Percentiles rank a stretch among this genome's conserved stretches.
Evolutionary conservation across 305 asterid genomes (phyloP).

Genomic region (Fraxinus dipetala): DNA sequence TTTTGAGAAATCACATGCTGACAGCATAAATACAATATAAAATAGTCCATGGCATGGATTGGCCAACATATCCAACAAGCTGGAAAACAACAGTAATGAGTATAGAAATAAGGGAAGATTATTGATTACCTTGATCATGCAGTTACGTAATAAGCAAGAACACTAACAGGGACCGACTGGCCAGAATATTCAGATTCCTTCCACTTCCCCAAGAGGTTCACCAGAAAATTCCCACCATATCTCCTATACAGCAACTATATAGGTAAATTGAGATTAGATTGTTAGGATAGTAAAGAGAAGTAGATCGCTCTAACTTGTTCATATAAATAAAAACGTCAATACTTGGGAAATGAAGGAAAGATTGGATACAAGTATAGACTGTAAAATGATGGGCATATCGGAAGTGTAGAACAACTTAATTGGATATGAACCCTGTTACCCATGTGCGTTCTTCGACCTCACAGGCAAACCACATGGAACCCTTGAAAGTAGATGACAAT

Average conservation of each 20-base stretch:
- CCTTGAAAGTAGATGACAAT: constrained; percentile 78
- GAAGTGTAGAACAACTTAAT: constrained; percentile 72
- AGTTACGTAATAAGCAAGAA: constrained; percentile 64
- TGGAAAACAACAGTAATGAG: constrained; percentile 30
- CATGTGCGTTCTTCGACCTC: constrained; percentile 70
- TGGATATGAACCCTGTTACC: constrained; percentile 76
- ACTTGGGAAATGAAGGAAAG: constrained; percentile 75
- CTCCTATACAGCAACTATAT: constrained; percentile 51
- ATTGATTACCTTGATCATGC: constrained; percentile 60
- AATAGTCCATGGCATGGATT: constrained; percentile 71
- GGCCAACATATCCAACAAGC: constrained; percentile 62
- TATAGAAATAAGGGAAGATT: background rate
- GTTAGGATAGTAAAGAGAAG: background rate
- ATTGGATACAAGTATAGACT: constrained; percentile 66
- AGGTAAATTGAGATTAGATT: constrained; percentile 14
- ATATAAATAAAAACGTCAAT: background rate
- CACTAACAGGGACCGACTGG: constrained; percentile 60
- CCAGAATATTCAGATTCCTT: constrained; percentile 68
- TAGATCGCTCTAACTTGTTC: background rate
- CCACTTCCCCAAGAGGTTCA: constrained; percentile 66
- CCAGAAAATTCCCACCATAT: constrained; percentile 58
- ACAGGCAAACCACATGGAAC: constrained; percentile 68
- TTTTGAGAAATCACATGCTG: constrained; percentile 69
- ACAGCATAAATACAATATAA: constrained; percentile 64
- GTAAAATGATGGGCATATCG: constrained; percentile 71